Conservation (phyloP, 225 moss, liverwort and hornwort species). For the Bryoerythrophyllum caledonicum region DNA sequence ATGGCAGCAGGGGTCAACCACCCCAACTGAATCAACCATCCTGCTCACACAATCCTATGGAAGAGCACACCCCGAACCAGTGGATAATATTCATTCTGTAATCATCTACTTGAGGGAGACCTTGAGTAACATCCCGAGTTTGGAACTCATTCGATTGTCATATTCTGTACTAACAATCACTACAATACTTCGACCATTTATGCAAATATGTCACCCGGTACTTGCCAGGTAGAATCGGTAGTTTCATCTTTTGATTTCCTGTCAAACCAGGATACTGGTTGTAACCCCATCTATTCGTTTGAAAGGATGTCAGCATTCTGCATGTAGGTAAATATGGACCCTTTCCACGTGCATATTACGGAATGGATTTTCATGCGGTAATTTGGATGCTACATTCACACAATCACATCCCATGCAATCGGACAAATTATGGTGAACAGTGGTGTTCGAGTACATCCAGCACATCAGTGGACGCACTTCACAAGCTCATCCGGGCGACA, state of each 20-base stretch:
- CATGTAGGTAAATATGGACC: too few species aligned
- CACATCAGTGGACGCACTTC: neutral
- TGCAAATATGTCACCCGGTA: neutral
- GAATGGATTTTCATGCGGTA: neutral
- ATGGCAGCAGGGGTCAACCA: slow-evolving; percentile 26
- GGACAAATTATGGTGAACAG: neutral
- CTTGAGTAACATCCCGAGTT: neutral
- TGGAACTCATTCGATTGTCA: neutral
- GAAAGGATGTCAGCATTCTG: neutral
- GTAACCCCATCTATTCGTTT: neutral
- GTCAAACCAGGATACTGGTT: neutral
- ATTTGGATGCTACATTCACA: neutral
- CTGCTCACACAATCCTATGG: neutral
- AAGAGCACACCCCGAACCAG: neutral
- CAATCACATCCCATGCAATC: neutral
- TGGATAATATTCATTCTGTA: neutral
- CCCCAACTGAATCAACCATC: slow-evolving; percentile 13
- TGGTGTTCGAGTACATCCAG: neutral
- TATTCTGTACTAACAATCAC: neutral
- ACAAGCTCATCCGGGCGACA: neutral
- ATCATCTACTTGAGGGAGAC: neutral
- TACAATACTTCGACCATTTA: neutral
- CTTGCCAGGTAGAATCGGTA: neutral
- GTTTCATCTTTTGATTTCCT: neutral
- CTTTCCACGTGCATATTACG: neutral